Evolutionary conservation across 2,329 filamentous ascomycete genomes (phyloP).

Genomic region (Chalara sp.): DNA sequence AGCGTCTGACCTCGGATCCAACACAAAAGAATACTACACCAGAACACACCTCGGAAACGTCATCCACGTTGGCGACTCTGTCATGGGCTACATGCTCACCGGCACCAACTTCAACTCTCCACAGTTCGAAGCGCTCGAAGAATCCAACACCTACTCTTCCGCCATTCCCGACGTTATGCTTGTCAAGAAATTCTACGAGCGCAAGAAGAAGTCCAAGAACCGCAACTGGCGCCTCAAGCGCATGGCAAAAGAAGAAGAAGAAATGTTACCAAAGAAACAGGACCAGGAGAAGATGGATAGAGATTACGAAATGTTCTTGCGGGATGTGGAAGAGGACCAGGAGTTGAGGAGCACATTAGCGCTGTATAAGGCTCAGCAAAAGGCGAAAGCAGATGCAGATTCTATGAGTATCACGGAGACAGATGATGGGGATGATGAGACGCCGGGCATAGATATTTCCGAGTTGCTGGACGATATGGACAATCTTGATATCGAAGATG

Average conservation of each 20-base stretch:
- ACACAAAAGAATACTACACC: conserved; percentile 83
- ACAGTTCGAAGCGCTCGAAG: conserved; percentile 76
- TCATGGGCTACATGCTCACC: conserved; percentile 86
- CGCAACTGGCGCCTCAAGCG: conserved; percentile 94
- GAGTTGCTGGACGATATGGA: conserved; percentile 90
- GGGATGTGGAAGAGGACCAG: conserved; percentile 91
- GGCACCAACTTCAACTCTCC: conserved; percentile 91
- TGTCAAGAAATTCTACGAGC: conserved; percentile 93
- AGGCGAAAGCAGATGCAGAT: conserved; percentile 45
- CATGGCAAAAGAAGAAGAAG: conserved; percentile 83
- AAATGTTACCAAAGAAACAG: conserved; percentile 77
- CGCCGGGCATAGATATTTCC: conserved; percentile 68
- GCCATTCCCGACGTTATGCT: conserved; percentile 87
- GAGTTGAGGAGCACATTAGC: conserved; percentile 80
- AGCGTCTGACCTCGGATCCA: conserved; percentile 77
- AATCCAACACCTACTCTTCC: conserved; percentile 66
- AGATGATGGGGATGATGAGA: conserved; percentile 54
- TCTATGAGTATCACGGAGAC: conserved; percentile 64
- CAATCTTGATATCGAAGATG: conserved; percentile 60
- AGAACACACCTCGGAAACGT: conserved; percentile 84
- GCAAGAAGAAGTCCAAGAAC: conserved; percentile 73
- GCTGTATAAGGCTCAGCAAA: conserved; percentile 64
- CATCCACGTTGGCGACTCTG: conserved; percentile 83
- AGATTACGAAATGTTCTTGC: conserved; percentile 96
- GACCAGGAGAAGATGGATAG: conserved; percentile 84